Percentiles rank a stretch among this genome's conserved stretches.
These are phyloP conservation scores for Cardamine resedifolia DNA, from an alignment of 345 rosid species.

Conservation along the genomic window DNA sequence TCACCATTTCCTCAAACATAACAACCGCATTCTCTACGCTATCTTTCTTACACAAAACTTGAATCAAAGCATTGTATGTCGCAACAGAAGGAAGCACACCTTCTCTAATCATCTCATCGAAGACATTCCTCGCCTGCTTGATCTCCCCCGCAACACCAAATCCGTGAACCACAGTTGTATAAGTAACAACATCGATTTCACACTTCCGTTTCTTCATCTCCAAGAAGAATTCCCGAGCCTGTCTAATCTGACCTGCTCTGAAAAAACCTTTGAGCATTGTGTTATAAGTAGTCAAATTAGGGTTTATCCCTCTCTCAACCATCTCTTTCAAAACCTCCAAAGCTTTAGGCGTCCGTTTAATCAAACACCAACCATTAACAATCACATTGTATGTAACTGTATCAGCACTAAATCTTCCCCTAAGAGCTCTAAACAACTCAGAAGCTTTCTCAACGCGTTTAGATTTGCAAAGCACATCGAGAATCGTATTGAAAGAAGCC, in stretches of 20 bases:
- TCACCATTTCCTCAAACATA: constrained; percentile 77
- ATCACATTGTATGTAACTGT: constrained; percentile 70
- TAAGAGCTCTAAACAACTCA: constrained; percentile 57
- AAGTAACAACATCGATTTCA: constrained; percentile 74
- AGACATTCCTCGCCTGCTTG: constrained; percentile 58
- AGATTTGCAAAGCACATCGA: constrained; percentile 76
- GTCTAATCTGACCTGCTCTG: constrained; percentile 70
- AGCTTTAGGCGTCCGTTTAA: constrained; percentile 72
- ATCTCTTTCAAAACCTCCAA: constrained; percentile 81
- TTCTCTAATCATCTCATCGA: constrained; percentile 63
- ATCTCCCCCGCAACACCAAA: constrained; percentile 77
- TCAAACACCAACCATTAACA: constrained; percentile 91
- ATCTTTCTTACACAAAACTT: constrained; percentile 90
- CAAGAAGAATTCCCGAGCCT: constrained; percentile 79
- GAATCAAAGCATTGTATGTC: constrained; percentile 85
- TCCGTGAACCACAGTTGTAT: constrained; percentile 77
- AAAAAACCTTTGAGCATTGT: constrained; percentile 80
- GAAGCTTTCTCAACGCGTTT: constrained; percentile 74
- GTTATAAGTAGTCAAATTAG: constrained; percentile 66
- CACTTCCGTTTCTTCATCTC: constrained; percentile 87
- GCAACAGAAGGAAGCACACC: constrained; percentile 87
- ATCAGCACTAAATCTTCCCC: constrained; percentile 71
- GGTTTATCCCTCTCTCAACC: constrained; percentile 68
- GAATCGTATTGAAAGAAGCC: constrained; percentile 74
- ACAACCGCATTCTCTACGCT: constrained; percentile 65